phyloP scores from a whole-genome alignment of 1,284 basidiomycete genomes.

The Leccinum subatratum region DNA sequence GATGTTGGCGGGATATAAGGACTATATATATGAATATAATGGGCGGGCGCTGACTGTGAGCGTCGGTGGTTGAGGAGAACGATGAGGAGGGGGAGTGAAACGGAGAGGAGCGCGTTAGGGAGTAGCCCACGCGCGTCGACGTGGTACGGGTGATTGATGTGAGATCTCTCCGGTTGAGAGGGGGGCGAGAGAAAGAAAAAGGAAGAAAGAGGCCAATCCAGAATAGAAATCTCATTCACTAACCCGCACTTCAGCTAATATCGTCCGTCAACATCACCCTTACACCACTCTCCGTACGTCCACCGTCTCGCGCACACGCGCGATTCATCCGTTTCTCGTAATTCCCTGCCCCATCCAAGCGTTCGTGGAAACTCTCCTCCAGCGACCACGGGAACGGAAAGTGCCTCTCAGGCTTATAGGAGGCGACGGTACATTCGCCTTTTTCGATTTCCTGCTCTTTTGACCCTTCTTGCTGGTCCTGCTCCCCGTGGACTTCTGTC shows the following conservation, averaged over 20 bases:
- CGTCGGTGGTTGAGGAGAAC: background rate
- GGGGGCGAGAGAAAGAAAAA: slow-evolving; percentile 16
- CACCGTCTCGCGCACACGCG: slow-evolving; percentile 67
- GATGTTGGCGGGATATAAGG: slow-evolving; percentile 13
- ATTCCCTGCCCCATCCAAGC: slow-evolving; percentile 34
- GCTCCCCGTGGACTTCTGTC: slow-evolving; percentile 27
- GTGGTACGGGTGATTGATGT: too few species aligned
- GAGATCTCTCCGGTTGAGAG: too few species aligned
- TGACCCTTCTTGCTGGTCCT: slow-evolving; percentile 26
- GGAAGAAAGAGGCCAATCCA: slow-evolving; percentile 7
- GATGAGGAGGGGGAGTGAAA: slow-evolving; percentile 23
- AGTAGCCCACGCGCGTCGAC: slow-evolving; percentile 42
- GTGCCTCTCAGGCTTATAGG: slow-evolving; percentile 38
- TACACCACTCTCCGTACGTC: slow-evolving; percentile 75
- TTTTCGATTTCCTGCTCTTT: slow-evolving; percentile 30
- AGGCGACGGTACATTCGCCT: slow-evolving; percentile 36
- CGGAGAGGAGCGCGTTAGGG: slow-evolving; percentile 41
- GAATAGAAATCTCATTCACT: slow-evolving; percentile 17
- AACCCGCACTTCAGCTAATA: slow-evolving; percentile 15
- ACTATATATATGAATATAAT: slow-evolving; percentile 9
- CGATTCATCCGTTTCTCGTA: slow-evolving; percentile 53
- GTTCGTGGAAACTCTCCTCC: slow-evolving; percentile 35
- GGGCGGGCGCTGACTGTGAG: background rate
- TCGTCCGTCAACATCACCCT: slow-evolving; percentile 56
- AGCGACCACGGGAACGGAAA: slow-evolving; percentile 58